Evolutionary conservation across 768 basidiomycete genomes (phyloP), one percentile per base, ranked within the genome.

Genomic region (Collybia sordida): DNA sequence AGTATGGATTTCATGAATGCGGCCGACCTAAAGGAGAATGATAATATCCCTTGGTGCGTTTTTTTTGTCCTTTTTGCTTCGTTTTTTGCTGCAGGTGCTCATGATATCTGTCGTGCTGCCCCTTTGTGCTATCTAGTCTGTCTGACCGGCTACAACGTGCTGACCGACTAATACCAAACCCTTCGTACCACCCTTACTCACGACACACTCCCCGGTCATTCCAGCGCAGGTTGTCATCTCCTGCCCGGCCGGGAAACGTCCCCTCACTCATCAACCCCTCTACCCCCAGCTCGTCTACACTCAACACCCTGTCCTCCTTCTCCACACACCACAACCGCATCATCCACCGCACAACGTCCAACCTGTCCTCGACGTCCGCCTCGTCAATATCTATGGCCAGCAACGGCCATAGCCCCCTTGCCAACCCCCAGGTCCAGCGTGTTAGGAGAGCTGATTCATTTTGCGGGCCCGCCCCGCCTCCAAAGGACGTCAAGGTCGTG

Each of bases 1-100:
- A 90, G 88, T 64, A 92, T 92, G 90, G 90, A 93, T 61, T 91
- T 90, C 56, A 81, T 93, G 68, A 80, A 78, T 51, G 66, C 76
- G 24, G 74, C 75, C 45, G 72, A 80, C 51, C 60, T 74, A 57
- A 72, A 75, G 56, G 72, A 76, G 47, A 80, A 74, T 48, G 75
- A 82, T 45, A 72, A 72, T 45, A 82, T 90, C 61, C 73, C 77
- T 49, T 78, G 81, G 89, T 90, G 67, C 47, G 81, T 74, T 27
- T 21, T 37, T 52, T 40, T 24, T 35, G 8, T 35, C 52, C 40
- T 49, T 6, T 41, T 37, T 34, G 45, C 54, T 44, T 54, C 55
- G 42, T 52, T 52, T 48, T 39, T 17, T 41, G 8, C n/a, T n/a
- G n/a, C n/a, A n/a, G n/a, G n/a, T 56, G 42, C 59, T 64, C 49